Evolutionary conservation across 495 filamentous ascomycete genomes (phyloP), one percentile per base, ranked within the genome.

Genomic region (Aspergillus egyptiacus): DNA sequence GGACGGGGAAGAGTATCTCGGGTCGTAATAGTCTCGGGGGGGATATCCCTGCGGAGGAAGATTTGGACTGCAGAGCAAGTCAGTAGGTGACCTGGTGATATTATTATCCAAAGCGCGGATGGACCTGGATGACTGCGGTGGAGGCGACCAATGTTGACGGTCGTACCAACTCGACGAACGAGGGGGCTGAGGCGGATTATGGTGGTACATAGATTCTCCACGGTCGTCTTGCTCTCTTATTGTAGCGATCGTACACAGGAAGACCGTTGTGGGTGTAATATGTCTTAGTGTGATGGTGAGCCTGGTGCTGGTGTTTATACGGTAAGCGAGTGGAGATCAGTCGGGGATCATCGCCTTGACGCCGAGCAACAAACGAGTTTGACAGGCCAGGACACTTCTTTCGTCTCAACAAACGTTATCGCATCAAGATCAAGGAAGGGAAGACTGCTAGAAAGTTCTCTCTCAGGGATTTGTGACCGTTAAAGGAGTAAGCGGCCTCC

Each of bases 121-220:
- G 20, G 34, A 48, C 44, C 44, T 48, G 38, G 53, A 58, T 51
- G 56, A 50, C 44, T 58, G 50, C 34, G 55, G 55, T 23, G 57
- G 46, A 15, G 42, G 40, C 33, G 41, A 23, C 39, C 58, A 56
- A 19, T 55, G 60, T 50, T 46, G 53, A 40, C 47, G 48, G 34
- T 46, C 52, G 47, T 42, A 55, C 64, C 62, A 59, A 17, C 61
- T 57, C 60, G 50, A 56, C 15, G 57, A 55, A 33, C 58, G 52
- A 45, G 51, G 53, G 5, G 53, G 56, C 13, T 57, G 59, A 38
- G 54, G 55, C 23, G 54, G 51, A 39, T 62, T 50, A 7, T 55
- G 58, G 51, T 65, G 58, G 55, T 61, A 60, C 65, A 68, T 59
- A 35, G 53, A 56, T 55, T 48, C 44, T 30, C 48, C 23, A 28